Percentiles rank a stretch among this genome's conserved stretches.
Conservation (phyloP, 441 rosid species). For the Rhodomyrtus psidioides region DNA sequence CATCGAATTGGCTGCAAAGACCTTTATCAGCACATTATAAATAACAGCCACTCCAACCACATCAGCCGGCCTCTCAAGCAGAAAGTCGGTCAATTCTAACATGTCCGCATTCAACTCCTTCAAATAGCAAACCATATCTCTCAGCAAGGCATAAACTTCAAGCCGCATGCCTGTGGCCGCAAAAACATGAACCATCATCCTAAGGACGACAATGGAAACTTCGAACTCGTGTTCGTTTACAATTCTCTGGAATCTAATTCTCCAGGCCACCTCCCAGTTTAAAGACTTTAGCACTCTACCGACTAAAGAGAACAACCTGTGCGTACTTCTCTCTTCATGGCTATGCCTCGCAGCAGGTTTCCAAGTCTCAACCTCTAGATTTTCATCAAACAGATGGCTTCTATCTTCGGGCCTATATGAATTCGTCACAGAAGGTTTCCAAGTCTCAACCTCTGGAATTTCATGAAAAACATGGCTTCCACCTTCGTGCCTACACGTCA, state of each 20-base stretch:
- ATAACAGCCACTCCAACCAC: conserved; percentile 15
- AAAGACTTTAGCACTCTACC: conserved; percentile 34
- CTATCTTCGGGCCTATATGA: neutral
- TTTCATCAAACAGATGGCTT: conserved; percentile 11
- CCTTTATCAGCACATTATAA: conserved; percentile 33
- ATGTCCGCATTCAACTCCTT: conserved; percentile 19
- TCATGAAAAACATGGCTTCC: conserved; percentile 7
- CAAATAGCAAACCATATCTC: conserved; percentile 24
- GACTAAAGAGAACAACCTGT: conserved; percentile 18
- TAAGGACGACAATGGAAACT: conserved; percentile 24
- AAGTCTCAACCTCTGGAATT: neutral
- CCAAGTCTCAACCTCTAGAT: neutral
- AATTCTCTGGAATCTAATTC: conserved; percentile 13
- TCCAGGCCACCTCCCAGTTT: conserved; percentile 25
- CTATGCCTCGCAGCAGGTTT: neutral
- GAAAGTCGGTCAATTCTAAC: conserved; percentile 18
- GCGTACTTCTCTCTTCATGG: neutral
- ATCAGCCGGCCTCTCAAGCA: conserved; percentile 25
- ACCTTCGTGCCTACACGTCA: neutral
- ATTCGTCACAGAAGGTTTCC: neutral
- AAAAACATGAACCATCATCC: conserved; percentile 25
- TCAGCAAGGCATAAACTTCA: conserved; percentile 36
- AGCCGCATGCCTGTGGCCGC: conserved; percentile 20
- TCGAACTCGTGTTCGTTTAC: conserved; percentile 20
- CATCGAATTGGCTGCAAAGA: conserved; percentile 40